phyloP scores from a whole-genome alignment of 805 yeast species.

The Peterozyma xylosa region DNA sequence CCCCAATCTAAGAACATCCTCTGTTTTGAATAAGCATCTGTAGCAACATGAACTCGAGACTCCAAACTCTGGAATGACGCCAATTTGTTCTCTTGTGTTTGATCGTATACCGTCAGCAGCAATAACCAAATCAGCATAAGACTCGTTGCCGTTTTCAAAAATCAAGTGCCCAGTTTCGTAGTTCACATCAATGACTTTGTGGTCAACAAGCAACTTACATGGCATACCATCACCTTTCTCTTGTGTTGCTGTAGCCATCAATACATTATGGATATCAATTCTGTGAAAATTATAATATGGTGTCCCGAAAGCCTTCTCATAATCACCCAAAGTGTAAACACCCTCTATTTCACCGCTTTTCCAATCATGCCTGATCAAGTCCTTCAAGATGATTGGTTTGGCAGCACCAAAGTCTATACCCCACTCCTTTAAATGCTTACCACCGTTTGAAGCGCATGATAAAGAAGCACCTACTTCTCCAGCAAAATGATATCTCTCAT shows the following conservation, averaged over 20 bases:
- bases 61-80: conserved; percentile 13
- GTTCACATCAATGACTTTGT: conserved; percentile 16
- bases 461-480: conserved; percentile 25
- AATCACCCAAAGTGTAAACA: conserved; percentile 20
- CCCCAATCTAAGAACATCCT: conserved; percentile 13
- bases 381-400: conserved; percentile 17
- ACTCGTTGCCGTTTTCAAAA: conserved; percentile 19
- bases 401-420: conserved; percentile 17
- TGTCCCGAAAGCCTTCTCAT: conserved; percentile 18
- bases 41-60: conserved; percentile 17
- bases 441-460: conserved; percentile 24
- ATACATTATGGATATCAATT: conserved; percentile 17
- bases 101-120: conserved; percentile 26
- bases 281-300: conserved; percentile 23
- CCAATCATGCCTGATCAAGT: conserved; percentile 19
- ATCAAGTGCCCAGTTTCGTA: conserved; percentile 15
- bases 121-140: conserved; percentile 19
- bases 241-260: conserved; percentile 14
- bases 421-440: conserved; percentile 19
- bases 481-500: conserved; percentile 20
- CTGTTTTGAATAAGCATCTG: conserved; percentile 17
- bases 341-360: conserved; percentile 16
- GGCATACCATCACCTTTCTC: conserved; percentile 17
- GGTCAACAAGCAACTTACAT: conserved; percentile 16
- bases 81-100: conserved; percentile 15